Conservation (phyloP, 768 basidiomycete species). For the Daedaleopsis sinensis region DNA sequence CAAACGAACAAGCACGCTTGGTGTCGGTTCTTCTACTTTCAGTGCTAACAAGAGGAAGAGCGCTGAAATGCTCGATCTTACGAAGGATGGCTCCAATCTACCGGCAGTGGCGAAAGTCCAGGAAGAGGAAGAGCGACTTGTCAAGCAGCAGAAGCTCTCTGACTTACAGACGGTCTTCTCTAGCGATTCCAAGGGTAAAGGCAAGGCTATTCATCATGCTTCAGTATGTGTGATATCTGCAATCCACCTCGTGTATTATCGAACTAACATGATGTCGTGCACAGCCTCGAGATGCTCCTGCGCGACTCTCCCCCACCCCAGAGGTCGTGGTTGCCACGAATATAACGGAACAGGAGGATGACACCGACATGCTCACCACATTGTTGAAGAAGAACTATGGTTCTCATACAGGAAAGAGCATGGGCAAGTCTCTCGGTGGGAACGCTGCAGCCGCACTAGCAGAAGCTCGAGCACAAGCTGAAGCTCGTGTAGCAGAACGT, state of each 20-base stretch:
- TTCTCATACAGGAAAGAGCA: conserved; percentile 56
- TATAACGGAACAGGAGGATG: conserved; percentile 26
- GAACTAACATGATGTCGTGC: neutral
- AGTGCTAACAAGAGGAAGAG: conserved; percentile 68
- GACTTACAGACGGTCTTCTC: neutral
- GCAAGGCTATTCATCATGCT: conserved; percentile 6
- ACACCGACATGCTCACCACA: conserved; percentile 60
- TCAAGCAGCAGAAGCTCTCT: conserved; percentile 55
- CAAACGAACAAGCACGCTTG: conserved; percentile 16
- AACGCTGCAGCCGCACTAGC: conserved; percentile 62
- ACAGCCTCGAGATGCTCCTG: neutral
- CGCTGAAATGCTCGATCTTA: conserved; percentile 34
- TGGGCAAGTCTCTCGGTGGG: conserved; percentile 65
- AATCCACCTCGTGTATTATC: neutral
- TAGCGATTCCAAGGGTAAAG: conserved; percentile 14
- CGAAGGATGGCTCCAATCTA: neutral
- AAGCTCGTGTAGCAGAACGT: conserved; percentile 69
- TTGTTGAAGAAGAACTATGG: conserved; percentile 72
- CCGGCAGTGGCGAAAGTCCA: conserved; percentile 24
- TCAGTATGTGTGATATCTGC: conserved; percentile 2
- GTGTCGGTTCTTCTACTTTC: conserved; percentile 19
- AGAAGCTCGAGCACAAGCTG: conserved; percentile 66
- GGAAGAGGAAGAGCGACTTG: conserved; percentile 41
- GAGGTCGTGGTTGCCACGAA: conserved; percentile 10
- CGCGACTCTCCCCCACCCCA: neutral